These are phyloP conservation scores for Curvularia spicifera DNA, from an alignment of 2,329 filamentous ascomycete species.

Conservation along the genomic window DNA sequence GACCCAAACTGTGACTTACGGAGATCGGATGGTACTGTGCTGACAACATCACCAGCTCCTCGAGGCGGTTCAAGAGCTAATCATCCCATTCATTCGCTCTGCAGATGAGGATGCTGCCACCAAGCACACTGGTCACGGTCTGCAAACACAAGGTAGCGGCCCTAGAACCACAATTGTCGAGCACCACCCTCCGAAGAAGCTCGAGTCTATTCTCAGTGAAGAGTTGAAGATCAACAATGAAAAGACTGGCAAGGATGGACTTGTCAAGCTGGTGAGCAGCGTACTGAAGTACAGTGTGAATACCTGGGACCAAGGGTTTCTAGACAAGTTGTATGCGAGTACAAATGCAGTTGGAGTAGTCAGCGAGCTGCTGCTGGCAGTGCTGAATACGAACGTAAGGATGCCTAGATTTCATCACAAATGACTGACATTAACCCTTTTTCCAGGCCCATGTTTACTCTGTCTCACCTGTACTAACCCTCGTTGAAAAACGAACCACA, in stretches of 20 bases:
- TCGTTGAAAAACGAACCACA: constrained; percentile 86
- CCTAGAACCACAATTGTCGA: constrained; percentile 54
- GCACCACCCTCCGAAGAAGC: constrained; percentile 53
- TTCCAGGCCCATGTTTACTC: constrained; percentile 83
- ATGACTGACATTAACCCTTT: neutral
- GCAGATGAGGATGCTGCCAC: constrained; percentile 68
- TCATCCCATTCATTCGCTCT: constrained; percentile 73
- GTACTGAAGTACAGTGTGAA: constrained; percentile 89
- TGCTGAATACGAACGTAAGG: constrained; percentile 86
- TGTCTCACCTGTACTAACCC: constrained; percentile 84
- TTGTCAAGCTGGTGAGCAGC: constrained; percentile 63
- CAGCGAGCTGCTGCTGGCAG: constrained; percentile 81
- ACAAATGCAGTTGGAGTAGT: constrained; percentile 87
- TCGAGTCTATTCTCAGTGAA: constrained; percentile 48
- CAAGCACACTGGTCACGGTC: constrained; percentile 63
- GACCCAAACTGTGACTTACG: neutral
- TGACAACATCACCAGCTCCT: constrained; percentile 19
- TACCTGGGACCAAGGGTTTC: constrained; percentile 97
- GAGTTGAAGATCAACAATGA: constrained; percentile 47
- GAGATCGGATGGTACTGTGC: neutral
- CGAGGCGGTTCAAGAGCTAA: constrained; percentile 66
- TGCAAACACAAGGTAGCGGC: constrained; percentile 65
- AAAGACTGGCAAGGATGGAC: constrained; percentile 52
- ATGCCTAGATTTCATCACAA: neutral
- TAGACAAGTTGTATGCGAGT: constrained; percentile 93